Conservation (phyloP, 1,284 basidiomycete species). For the Trametes polyzona region DNA sequence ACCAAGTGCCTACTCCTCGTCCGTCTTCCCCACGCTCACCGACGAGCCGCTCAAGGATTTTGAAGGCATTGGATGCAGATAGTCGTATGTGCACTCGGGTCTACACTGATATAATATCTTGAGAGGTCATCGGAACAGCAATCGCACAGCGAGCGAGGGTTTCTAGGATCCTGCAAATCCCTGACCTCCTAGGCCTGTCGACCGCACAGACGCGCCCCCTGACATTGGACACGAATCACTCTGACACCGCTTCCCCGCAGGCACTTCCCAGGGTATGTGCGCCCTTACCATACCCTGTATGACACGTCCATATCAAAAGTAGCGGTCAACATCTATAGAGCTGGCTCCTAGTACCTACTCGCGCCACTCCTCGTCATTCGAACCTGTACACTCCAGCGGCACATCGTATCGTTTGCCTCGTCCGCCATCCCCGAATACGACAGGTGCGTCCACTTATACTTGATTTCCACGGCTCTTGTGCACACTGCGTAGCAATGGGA, state of each 20-base stretch:
- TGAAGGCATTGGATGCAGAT: constrained; percentile 29
- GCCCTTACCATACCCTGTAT: too few species aligned
- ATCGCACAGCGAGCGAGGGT: constrained; percentile 7
- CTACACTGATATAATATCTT: not conserved
- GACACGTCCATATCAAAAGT: too few species aligned
- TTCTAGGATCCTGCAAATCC: constrained; percentile 16
- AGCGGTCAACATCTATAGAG: too few species aligned
- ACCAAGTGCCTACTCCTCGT: not conserved
- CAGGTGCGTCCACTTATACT: not conserved
- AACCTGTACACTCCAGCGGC: too few species aligned
- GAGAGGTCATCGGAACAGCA: constrained; percentile 33
- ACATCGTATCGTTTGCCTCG: too few species aligned
- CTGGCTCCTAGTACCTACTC: too few species aligned
- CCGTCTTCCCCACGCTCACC: constrained; percentile 6
- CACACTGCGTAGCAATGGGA: not conserved
- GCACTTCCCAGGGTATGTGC: not conserved
- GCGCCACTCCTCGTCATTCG: too few species aligned
- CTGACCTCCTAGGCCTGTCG: constrained; percentile 20
- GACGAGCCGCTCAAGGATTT: constrained; percentile 24
- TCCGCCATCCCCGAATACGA: too few species aligned
- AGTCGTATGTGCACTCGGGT: constrained; percentile 27
- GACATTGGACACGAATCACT: not conserved
- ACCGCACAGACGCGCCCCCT: constrained; percentile 22
- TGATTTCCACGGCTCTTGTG: not conserved
- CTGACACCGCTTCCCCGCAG: not conserved